Evolutionary conservation across 2,329 filamentous ascomycete species (phyloP), one percentile per base, ranked within the genome.

Genomic region (Paradendryphiella salina): DNA sequence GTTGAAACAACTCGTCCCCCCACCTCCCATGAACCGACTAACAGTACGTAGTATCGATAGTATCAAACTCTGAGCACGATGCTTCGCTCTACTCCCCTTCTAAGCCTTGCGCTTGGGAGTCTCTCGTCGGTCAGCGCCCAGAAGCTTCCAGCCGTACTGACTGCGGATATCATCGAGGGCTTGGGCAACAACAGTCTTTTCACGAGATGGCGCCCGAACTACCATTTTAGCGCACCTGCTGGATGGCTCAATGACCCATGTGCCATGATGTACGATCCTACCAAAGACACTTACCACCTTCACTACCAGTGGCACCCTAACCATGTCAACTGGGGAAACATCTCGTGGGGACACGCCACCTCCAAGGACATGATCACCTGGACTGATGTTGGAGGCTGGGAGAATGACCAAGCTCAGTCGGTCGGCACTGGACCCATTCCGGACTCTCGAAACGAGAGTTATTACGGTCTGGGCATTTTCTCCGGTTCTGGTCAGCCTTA

Each of bases 391-490:
- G 63, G 76, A 13, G 76, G 73, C 11, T 82, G 80, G 80, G 57
- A 77, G 54, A 71, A 74, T 28, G 70, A 67, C 18, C 65, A 75
- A 29, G 61, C 78, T 49, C 38, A 74, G 55, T 57, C 70, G 49
- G 17, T 79, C 6, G 73, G 69, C 4, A 75, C 76, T 6, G 70
- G 71, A 11, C 75, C 74, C 46, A 37, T 57, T 3, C 58, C 61
- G 8, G 55, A 59, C 8, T 66, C 63, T 7, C 43, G 55, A 15
- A 67, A 71, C 47, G 71, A 70, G 33, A 66, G 69, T 6, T 82
- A 82, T 59, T 77, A 82, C 49, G 72, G 76, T 1, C 69, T 81
- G 10, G 80, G 80, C 0, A 77, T 82, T 26, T 82, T 82, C 62
- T 79, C 76, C 4, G 80, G 80, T 3, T 79, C 77, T 31, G 73